These are phyloP conservation scores for Neophaeococcomyces aloes DNA, from an alignment of 2,329 filamentous ascomycete genomes.

Conservation along the genomic window DNA sequence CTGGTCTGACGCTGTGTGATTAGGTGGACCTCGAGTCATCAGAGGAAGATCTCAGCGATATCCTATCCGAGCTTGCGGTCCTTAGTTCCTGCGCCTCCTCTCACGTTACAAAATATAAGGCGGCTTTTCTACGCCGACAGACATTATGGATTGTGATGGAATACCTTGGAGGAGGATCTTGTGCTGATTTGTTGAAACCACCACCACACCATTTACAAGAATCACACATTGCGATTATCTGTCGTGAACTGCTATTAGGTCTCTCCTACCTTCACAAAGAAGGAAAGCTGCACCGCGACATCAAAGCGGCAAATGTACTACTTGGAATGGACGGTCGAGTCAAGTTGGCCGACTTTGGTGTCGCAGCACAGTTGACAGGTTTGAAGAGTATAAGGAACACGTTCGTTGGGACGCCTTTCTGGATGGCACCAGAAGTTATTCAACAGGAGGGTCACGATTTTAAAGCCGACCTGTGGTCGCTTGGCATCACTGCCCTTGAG, in stretches of 20 bases:
- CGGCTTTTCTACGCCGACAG: slow-evolving; percentile 87
- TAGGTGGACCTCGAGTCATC: slow-evolving; percentile 98
- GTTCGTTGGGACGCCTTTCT: slow-evolving; percentile 93
- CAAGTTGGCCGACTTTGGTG: slow-evolving; percentile 93
- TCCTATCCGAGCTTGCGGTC: slow-evolving; percentile 92
- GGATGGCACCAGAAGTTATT: slow-evolving; percentile 94
- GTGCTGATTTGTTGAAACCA: slow-evolving; percentile 65
- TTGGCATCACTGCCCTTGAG: slow-evolving; percentile 86
- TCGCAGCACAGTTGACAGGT: slow-evolving; percentile 90
- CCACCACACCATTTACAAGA: slow-evolving; percentile 51
- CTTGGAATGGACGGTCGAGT: slow-evolving; percentile 83
- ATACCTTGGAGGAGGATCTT: slow-evolving; percentile 88
- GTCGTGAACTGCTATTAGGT: slow-evolving; percentile 77
- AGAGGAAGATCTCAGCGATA: slow-evolving; percentile 96
- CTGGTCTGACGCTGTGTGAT: not conserved
- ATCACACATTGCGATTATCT: slow-evolving; percentile 85
- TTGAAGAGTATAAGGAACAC: slow-evolving; percentile 97
- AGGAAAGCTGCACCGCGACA: slow-evolving; percentile 92
- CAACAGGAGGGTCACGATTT: slow-evolving; percentile 76
- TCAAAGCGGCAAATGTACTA: slow-evolving; percentile 94
- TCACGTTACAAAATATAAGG: slow-evolving; percentile 94
- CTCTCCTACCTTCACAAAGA: slow-evolving; percentile 89
- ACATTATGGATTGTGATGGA: slow-evolving; percentile 99
- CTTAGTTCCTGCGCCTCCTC: slow-evolving; percentile 82
- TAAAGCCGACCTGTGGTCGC: slow-evolving; percentile 87